Conservation (phyloP, 306 rosid genomes). For the Acacia confusa region DNA sequence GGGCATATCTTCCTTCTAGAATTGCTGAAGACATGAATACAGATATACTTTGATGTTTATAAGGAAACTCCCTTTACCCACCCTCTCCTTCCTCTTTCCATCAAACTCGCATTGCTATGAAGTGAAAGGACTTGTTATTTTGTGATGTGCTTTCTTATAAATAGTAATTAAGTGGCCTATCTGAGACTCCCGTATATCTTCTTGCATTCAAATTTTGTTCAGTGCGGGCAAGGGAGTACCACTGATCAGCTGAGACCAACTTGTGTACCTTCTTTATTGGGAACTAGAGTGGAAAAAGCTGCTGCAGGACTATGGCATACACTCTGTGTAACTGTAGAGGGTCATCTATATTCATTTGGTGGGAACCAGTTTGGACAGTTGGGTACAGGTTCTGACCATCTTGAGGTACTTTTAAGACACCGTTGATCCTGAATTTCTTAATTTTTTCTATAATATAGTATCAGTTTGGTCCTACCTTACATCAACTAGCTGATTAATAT, state of each 20-base stretch:
- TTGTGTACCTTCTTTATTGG: slow-evolving; percentile 59
- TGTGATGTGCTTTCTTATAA: not conserved
- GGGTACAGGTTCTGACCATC: slow-evolving; percentile 78
- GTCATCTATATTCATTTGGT: slow-evolving; percentile 69
- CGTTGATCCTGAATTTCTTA: not conserved
- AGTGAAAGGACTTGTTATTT: not conserved
- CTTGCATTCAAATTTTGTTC: slow-evolving; percentile 14
- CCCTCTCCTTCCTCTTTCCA: not conserved
- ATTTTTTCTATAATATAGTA: not conserved
- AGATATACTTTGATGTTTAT: not conserved
- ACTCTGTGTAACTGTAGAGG: slow-evolving; percentile 63
- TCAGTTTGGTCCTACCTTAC: not conserved
- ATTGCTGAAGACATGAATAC: not conserved
- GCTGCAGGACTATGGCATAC: slow-evolving; percentile 97
- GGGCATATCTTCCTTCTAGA: not conserved
- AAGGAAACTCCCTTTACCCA: not conserved
- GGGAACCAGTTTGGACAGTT: slow-evolving; percentile 95
- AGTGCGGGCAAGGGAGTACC: slow-evolving; percentile 86
- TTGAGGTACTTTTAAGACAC: slow-evolving; percentile 53
- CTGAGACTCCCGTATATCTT: not conserved
- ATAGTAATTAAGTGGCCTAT: not conserved
- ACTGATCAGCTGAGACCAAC: slow-evolving; percentile 78
- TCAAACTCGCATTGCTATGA: not conserved
- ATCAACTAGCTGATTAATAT: not conserved
- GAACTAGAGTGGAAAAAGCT: slow-evolving; percentile 49